Percentiles rank a stretch among this genome's conserved stretches.
Evolutionary conservation across 1,139 yeast species (phyloP).

Genomic region (Candida smagusa): DNA sequence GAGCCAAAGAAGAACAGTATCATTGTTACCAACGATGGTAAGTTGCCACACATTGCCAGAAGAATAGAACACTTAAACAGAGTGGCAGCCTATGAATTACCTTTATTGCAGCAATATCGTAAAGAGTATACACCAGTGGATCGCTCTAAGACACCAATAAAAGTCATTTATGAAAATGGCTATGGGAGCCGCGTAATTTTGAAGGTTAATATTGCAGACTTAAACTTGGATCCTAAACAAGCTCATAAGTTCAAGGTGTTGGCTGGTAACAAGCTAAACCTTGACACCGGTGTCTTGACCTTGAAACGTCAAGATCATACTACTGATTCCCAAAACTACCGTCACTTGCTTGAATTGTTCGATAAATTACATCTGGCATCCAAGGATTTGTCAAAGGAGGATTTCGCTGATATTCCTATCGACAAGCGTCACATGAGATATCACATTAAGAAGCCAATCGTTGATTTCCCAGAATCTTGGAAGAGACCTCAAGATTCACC

Average conservation of each 20-base stretch:
- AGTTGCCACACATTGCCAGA: conserved; percentile 36
- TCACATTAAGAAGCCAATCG: conserved; percentile 38
- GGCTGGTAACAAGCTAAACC: conserved; percentile 76
- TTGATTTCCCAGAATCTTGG: conserved; percentile 78
- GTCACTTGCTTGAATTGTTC: conserved; percentile 64
- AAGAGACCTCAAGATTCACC: conserved; percentile 73
- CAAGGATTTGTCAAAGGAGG: conserved; percentile 57
- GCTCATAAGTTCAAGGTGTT: conserved; percentile 74
- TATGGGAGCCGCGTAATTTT: conserved; percentile 70
- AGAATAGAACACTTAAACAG: conserved; percentile 56
- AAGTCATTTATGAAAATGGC: conserved; percentile 69
- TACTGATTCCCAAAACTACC: conserved; percentile 84
- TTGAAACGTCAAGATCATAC: conserved; percentile 62
- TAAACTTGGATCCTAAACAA: conserved; percentile 51
- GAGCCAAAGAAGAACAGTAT: conserved; percentile 42
- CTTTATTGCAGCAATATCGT: conserved; percentile 73
- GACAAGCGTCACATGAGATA: conserved; percentile 68
- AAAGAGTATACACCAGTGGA: conserved; percentile 53
- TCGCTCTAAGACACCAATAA: conserved; percentile 49
- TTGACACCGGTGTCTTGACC: conserved; percentile 53
- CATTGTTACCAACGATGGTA: conserved; percentile 37
- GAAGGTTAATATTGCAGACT: conserved; percentile 49
- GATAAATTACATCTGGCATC: conserved; percentile 61
- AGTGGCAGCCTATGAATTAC: conserved; percentile 88
- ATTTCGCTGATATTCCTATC: conserved; percentile 73